These are phyloP conservation scores for Poterioochromonas sp. DNA, from an alignment of 352 stramenopile genomes.

Conservation along the genomic window DNA sequence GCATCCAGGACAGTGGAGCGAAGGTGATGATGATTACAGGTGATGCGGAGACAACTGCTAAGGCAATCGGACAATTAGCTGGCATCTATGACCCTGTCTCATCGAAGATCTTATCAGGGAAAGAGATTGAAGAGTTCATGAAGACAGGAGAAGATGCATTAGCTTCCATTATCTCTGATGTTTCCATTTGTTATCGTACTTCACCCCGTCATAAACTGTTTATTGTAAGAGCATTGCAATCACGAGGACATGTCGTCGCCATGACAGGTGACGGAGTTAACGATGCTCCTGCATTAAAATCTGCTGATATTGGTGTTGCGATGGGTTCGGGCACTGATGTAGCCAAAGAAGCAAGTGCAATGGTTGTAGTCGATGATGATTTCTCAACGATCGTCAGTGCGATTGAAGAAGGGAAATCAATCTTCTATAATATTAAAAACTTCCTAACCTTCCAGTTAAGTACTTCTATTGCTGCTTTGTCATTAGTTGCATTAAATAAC, in stretches of 20 bases:
- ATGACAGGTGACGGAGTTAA: slow-evolving; percentile 95
- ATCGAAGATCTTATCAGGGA: slow-evolving; percentile 44
- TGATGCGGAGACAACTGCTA: slow-evolving; percentile 85
- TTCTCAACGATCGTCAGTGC: slow-evolving; percentile 90
- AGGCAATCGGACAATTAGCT: slow-evolving; percentile 83
- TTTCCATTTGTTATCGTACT: slow-evolving; percentile 88
- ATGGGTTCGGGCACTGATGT: slow-evolving; percentile 98
- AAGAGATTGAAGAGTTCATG: slow-evolving; percentile 57
- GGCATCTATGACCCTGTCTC: slow-evolving; percentile 69
- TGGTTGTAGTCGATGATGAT: slow-evolving; percentile 90
- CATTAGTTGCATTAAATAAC: slow-evolving; percentile 94
- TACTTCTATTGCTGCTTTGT: slow-evolving; percentile 92
- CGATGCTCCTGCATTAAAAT: slow-evolving; percentile 82
- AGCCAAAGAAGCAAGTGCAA: slow-evolving; percentile 67
- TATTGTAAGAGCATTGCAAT: slow-evolving; percentile 83
- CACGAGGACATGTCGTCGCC: slow-evolving; percentile 79
- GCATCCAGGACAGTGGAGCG: slow-evolving; percentile 54
- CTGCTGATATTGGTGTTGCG: slow-evolving; percentile 86
- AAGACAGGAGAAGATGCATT: slow-evolving; percentile 63
- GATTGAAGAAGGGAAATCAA: slow-evolving; percentile 63
- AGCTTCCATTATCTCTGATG: slow-evolving; percentile 78
- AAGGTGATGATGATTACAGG: slow-evolving; percentile 79
- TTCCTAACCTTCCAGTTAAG: slow-evolving; percentile 96
- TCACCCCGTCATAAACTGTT: slow-evolving; percentile 87
- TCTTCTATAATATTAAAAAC: slow-evolving; percentile 96